Percentiles rank a stretch among this genome's conserved stretches.
These are phyloP conservation scores for Dalechampia spathulata DNA, from an alignment of 441 rosid genomes.

Conservation along the genomic window DNA sequence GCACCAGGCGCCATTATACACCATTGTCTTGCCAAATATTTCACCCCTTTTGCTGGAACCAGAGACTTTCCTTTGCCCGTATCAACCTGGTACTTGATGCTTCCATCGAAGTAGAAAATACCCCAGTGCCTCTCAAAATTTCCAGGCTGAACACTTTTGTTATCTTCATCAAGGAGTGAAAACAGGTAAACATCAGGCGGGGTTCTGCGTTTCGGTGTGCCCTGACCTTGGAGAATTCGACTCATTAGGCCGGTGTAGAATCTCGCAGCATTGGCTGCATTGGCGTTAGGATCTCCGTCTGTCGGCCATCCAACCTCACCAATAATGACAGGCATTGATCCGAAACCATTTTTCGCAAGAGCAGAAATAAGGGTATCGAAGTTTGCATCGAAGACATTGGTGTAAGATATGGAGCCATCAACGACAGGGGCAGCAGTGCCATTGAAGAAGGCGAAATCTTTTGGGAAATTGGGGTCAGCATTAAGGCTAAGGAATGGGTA, in stretches of 20 bases:
- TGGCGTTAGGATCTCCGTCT: conserved; percentile 57
- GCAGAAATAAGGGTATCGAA: conserved; percentile 70
- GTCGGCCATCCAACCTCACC: conserved; percentile 97
- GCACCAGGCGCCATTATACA: conserved; percentile 57
- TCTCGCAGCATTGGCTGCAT: conserved; percentile 37
- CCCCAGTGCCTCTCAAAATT: conserved; percentile 85
- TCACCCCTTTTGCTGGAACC: conserved; percentile 55
- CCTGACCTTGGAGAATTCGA: conserved; percentile 39
- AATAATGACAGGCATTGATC: conserved; percentile 44
- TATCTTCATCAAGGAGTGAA: conserved; percentile 63
- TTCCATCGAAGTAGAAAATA: conserved; percentile 58
- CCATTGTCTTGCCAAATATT: conserved; percentile 55
- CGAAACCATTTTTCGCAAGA: conserved; percentile 65
- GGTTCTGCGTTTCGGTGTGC: conserved; percentile 53
- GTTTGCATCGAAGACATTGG: conserved; percentile 73
- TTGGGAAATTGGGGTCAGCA: conserved; percentile 66
- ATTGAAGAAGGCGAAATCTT: conserved; percentile 63
- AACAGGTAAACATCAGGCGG: conserved; percentile 63
- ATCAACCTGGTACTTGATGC: conserved; percentile 44
- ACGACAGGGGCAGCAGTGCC: conserved; percentile 48
- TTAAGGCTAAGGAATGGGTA: conserved; percentile 80
- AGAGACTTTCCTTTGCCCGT: conserved; percentile 36
- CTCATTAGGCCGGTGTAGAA: conserved; percentile 63
- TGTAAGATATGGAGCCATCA: conserved; percentile 64
- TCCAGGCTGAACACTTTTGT: conserved; percentile 53